phyloP scores from a whole-genome alignment of 176 grass and related monocot genomes.

The Tillandsia leiboldiana region DNA sequence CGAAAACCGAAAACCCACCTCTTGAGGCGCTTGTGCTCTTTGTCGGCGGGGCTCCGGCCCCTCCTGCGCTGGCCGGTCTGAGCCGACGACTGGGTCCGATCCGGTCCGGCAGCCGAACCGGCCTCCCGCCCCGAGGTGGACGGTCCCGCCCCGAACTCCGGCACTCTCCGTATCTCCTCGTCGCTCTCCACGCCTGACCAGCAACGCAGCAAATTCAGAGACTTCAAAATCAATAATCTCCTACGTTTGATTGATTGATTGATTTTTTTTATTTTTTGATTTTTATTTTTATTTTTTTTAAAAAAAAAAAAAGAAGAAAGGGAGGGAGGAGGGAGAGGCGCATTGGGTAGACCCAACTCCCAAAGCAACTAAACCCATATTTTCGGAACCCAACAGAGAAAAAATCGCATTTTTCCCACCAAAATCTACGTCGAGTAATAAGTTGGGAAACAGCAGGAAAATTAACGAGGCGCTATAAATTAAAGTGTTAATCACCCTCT shows the following conservation, averaged over 20 bases:
- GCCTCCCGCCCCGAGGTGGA: slow-evolving; percentile 61
- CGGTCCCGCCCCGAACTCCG: slow-evolving; percentile 49
- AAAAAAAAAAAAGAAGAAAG: too few species aligned
- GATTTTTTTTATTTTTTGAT: too few species aligned
- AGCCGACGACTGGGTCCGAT: slow-evolving; percentile 5
- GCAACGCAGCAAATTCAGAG: slow-evolving; percentile 6
- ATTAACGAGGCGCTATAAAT: too few species aligned
- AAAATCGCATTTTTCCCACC: neutral
- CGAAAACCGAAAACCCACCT: slow-evolving; percentile 11
- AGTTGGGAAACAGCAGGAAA: neutral
- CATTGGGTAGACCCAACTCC: neutral
- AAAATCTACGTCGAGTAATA: neutral
- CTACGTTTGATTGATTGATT: too few species aligned
- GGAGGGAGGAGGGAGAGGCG: too few species aligned
- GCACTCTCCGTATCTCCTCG: slow-evolving; percentile 94
- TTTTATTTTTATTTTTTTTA: too few species aligned
- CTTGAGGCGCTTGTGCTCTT: slow-evolving; percentile 98
- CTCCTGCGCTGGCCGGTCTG: slow-evolving; percentile 48
- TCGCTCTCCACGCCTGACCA: slow-evolving; percentile 76
- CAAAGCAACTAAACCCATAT: neutral
- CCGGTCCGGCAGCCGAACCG: slow-evolving; percentile 21
- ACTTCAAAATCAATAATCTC: neutral
- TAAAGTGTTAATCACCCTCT: slow-evolving; percentile 4
- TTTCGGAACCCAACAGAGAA: neutral
- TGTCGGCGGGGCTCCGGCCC: slow-evolving; percentile 76